Conservation (phyloP, 352 stramenopile genomes). For the Phytophthora multivora region DNA sequence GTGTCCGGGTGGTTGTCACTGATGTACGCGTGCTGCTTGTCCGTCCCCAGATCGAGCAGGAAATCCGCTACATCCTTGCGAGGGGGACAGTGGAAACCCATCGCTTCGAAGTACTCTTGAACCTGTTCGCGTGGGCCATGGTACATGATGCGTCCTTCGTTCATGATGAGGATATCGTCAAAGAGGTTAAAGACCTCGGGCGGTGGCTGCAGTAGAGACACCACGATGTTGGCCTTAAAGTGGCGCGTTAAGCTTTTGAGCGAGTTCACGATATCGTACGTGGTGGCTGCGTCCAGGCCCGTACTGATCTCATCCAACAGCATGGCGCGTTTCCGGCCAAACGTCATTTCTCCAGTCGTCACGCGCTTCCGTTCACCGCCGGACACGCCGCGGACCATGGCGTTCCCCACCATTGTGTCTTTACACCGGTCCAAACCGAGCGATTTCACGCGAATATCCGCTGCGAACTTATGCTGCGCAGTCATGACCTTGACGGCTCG, state of each 20-base stretch:
- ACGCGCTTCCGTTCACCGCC: slow-evolving; percentile 92
- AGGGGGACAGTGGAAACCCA: slow-evolving; percentile 53
- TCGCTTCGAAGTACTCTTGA: slow-evolving; percentile 50
- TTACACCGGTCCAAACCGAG: slow-evolving; percentile 57
- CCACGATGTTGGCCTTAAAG: slow-evolving; percentile 60
- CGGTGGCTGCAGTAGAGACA: slow-evolving; percentile 91
- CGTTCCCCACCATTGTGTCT: slow-evolving; percentile 67
- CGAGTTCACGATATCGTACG: slow-evolving; percentile 63
- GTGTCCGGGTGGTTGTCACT: background rate
- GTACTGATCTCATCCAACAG: slow-evolving; percentile 85
- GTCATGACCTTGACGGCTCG: slow-evolving; percentile 36
- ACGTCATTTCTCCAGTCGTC: slow-evolving; percentile 88
- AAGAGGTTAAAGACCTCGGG: slow-evolving; percentile 94
- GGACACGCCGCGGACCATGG: slow-evolving; percentile 71
- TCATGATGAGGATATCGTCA: slow-evolving; percentile 93
- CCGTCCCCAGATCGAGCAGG: slow-evolving; percentile 55
- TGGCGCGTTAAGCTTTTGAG: slow-evolving; percentile 50
- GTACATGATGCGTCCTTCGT: slow-evolving; percentile 91
- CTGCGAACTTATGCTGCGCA: slow-evolving; percentile 42
- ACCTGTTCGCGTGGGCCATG: slow-evolving; percentile 39
- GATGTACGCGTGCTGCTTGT: slow-evolving; percentile 58
- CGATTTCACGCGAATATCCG: slow-evolving; percentile 40
- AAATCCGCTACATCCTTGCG: slow-evolving; percentile 62
- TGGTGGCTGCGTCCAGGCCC: slow-evolving; percentile 57
- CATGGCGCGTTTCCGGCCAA: slow-evolving; percentile 75